phyloP scores from a whole-genome alignment of 305 asterid species.

The Fraxinus albicans region DNA sequence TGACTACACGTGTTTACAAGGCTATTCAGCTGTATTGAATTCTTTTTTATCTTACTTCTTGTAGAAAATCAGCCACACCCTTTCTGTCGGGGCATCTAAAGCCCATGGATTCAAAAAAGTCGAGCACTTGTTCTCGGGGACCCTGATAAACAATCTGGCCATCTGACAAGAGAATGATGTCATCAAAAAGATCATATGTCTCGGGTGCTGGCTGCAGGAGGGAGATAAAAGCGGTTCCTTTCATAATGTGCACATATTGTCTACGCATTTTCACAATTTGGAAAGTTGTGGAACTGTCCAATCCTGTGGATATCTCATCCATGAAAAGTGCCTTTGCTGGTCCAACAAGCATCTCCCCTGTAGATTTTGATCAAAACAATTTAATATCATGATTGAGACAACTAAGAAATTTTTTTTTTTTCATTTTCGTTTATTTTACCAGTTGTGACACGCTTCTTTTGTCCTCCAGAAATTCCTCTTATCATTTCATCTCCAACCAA shows the following conservation, averaged over 20 bases:
- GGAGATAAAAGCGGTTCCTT: slow-evolving; percentile 48
- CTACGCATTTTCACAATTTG: slow-evolving; percentile 37
- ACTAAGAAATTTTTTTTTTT: neutral
- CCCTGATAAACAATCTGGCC: slow-evolving; percentile 48
- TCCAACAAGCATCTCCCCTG: slow-evolving; percentile 49
- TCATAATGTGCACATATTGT: slow-evolving; percentile 38
- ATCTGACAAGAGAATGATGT: slow-evolving; percentile 43
- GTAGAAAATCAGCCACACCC: slow-evolving; percentile 50
- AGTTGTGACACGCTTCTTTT: slow-evolving; percentile 58
- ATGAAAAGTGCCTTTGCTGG: slow-evolving; percentile 49
- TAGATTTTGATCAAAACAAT: neutral
- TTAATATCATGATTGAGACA: neutral
- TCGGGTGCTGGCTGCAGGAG: slow-evolving; percentile 55
- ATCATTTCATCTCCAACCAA: slow-evolving; percentile 59
- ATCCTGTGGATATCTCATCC: slow-evolving; percentile 55
- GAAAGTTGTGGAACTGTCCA: slow-evolving; percentile 49
- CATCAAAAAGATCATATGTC: slow-evolving; percentile 42
- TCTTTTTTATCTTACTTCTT: slow-evolving; percentile 27
- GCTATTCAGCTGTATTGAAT: neutral
- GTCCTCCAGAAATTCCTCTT: slow-evolving; percentile 59
- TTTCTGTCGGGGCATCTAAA: slow-evolving; percentile 46
- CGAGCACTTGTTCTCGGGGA: slow-evolving; percentile 43
- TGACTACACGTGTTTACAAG: neutral
- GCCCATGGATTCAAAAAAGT: slow-evolving; percentile 44
- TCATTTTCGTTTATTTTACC: slow-evolving; percentile 11